Conservation (phyloP, 106 monocot genomes). For the Acanthochlamys bracteata region DNA sequence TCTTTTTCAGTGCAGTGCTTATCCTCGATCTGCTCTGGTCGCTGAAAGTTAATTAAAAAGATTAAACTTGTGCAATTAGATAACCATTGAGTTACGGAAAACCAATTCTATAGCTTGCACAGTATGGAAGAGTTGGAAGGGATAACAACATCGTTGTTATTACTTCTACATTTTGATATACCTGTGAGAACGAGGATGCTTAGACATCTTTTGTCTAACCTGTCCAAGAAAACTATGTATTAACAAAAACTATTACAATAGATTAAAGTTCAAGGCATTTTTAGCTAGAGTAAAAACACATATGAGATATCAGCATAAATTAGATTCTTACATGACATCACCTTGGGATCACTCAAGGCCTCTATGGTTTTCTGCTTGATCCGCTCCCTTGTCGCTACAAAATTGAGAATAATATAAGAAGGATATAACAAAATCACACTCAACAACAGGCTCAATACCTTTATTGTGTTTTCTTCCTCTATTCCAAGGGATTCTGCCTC, state of each 20-base stretch:
- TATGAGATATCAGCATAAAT: slow-evolving; percentile 7
- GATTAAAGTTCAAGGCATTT: background rate
- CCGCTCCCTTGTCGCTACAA: slow-evolving; percentile 55
- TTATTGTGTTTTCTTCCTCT: slow-evolving; percentile 65
- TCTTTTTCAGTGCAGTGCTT: slow-evolving; percentile 41
- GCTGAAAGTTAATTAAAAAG: slow-evolving; percentile 21
- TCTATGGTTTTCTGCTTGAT: slow-evolving; percentile 74
- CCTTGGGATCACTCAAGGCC: slow-evolving; percentile 85
- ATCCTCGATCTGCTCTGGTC: slow-evolving; percentile 66
- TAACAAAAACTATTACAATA: background rate
- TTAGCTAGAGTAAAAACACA: background rate
- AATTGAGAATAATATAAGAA: slow-evolving; percentile 1
- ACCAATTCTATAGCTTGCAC: background rate
- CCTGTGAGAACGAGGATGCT: slow-evolving; percentile 51
- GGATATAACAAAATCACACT: background rate
- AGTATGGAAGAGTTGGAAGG: no score
- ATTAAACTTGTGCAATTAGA: background rate
- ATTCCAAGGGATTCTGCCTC: slow-evolving; percentile 79
- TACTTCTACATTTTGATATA: slow-evolving; percentile 4
- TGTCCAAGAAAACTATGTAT: slow-evolving; percentile 19
- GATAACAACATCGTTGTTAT: no score
- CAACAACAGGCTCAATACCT: slow-evolving; percentile 22
- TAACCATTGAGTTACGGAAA: slow-evolving; percentile 1
- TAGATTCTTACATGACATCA: slow-evolving; percentile 81
- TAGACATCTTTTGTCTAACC: slow-evolving; percentile 68